A percentile compares a stretch with the other conserved stretches of the same genome.
Evolutionary conservation across 768 basidiomycete genomes (phyloP).

Genomic region (Aureoboletus auriporus): DNA sequence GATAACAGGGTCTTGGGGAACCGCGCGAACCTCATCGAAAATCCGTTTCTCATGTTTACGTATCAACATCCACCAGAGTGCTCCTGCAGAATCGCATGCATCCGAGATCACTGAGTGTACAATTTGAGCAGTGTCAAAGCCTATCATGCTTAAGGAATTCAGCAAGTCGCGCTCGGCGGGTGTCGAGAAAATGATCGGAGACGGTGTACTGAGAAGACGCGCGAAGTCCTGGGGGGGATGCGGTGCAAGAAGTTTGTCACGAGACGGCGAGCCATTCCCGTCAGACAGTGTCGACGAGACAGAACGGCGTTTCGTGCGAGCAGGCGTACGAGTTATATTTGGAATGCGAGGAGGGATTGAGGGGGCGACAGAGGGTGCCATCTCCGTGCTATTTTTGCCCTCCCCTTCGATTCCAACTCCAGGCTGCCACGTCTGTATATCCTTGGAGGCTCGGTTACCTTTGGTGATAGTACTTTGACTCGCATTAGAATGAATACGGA

Average conservation of each 20-base stretch:
- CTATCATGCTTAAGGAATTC: conserved; percentile 66
- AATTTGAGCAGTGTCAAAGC: conserved; percentile 92
- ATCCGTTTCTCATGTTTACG: conserved; percentile 68
- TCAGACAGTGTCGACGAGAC: conserved; percentile 85
- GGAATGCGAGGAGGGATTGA: conserved; percentile 34
- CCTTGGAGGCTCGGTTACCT: conserved; percentile 23
- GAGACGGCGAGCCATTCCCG: conserved; percentile 45
- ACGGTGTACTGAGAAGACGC: conserved; percentile 56
- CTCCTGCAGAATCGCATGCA: conserved; percentile 89
- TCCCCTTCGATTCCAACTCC: conserved; percentile 56
- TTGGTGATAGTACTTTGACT: conserved; percentile 63
- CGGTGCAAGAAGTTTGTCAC: conserved; percentile 41
- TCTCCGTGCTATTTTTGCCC: conserved; percentile 1
- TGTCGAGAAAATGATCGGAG: conserved; percentile 85
- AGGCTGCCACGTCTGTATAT: conserved; percentile 36
- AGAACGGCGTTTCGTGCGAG: conserved; percentile 91
- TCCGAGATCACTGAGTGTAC: conserved; percentile 89
- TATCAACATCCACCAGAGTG: conserved; percentile 95
- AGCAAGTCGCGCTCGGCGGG: conserved; percentile 76
- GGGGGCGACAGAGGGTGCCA: conserved; percentile 19
- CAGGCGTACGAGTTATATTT: conserved; percentile 82
- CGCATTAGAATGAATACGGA: conserved; percentile 44
- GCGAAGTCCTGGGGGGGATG: conserved; percentile 54
- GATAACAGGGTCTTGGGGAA: conserved; percentile 13
- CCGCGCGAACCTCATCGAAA: conserved; percentile 32